Conservation (phyloP, 768 basidiomycete species). For the Leccinellum luteum region DNA sequence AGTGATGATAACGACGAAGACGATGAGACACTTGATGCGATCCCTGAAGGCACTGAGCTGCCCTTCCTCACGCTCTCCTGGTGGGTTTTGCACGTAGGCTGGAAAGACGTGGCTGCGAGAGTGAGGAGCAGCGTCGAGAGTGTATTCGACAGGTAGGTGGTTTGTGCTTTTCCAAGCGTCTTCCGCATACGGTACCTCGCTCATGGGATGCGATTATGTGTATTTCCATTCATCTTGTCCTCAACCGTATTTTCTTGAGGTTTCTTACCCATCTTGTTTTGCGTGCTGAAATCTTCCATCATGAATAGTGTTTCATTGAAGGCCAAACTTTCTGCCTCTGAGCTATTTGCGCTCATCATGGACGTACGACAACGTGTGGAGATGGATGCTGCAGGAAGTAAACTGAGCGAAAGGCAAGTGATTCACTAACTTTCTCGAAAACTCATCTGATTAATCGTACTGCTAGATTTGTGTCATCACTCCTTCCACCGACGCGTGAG, state of each 20-base stretch:
- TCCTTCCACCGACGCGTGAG: conserved; percentile 73
- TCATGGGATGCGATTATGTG: background rate
- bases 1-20: conserved; percentile 29
- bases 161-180: background rate
- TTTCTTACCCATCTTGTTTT: background rate
- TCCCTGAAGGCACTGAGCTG: conserved; percentile 68
- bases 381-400: conserved; percentile 47
- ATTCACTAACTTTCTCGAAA: background rate
- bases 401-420: conserved; percentile 17
- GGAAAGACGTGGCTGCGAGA: conserved; percentile 78
- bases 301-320: conserved; percentile 75
- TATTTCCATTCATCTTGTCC: background rate
- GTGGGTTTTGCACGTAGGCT: conserved; percentile 92
- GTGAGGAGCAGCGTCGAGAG: conserved; percentile 75
- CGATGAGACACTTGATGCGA: conserved; percentile 31
- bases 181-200: background rate
- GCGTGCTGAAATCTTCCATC: conserved; percentile 11
- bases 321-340: conserved; percentile 63
- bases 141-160: conserved; percentile 76
- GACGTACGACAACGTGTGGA: conserved; percentile 81
- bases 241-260: background rate
- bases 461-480: conserved; percentile 60
- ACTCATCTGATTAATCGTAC: background rate
- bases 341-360: conserved; percentile 63
- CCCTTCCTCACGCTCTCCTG: conserved; percentile 85